Percentiles rank a stretch among this genome's conserved stretches.
Evolutionary conservation across 495 filamentous ascomycete genomes (phyloP).

Genomic region (Glutinoglossum americanum): DNA sequence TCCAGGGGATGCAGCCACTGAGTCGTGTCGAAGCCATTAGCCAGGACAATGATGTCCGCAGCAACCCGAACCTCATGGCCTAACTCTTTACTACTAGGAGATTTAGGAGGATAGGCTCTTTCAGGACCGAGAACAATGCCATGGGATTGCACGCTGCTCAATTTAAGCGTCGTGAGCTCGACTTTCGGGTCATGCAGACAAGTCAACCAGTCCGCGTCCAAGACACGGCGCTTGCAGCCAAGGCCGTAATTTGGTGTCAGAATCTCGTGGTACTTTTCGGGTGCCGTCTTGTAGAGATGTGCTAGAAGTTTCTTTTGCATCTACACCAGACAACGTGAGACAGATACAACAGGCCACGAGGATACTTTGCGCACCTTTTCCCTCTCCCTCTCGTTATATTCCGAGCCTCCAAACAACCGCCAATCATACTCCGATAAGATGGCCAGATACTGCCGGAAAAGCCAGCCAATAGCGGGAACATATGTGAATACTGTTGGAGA

Average conservation of each 20-base stretch:
- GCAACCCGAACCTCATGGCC: constrained; percentile 19
- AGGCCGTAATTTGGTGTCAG: constrained; percentile 38
- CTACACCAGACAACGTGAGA: constrained; percentile 14
- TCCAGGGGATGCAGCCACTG: constrained; percentile 19
- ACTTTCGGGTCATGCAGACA: constrained; percentile 31
- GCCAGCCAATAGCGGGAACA: constrained; percentile 23
- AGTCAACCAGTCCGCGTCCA: constrained; percentile 32
- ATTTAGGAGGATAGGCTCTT: constrained; percentile 21
- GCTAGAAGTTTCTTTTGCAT: constrained; percentile 21
- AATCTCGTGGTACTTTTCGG: constrained; percentile 41
- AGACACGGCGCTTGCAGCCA: constrained; percentile 39
- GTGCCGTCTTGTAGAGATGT: constrained; percentile 28
- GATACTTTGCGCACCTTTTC: constrained; percentile 1
- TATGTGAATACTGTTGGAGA: constrained; percentile 19
- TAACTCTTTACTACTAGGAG: constrained; percentile 9
- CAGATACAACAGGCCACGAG: not conserved
- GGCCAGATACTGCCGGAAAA: constrained; percentile 19
- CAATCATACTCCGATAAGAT: constrained; percentile 16
- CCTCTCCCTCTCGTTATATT: constrained; percentile 6
- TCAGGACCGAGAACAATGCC: constrained; percentile 33
- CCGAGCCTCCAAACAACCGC: constrained; percentile 9
- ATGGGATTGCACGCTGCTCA: constrained; percentile 25
- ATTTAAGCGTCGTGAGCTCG: constrained; percentile 32
- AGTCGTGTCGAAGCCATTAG: constrained; percentile 28
- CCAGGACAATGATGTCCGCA: constrained; percentile 37